Percentiles rank a stretch among this genome's conserved stretches.
phyloP scores from a whole-genome alignment of 176 grass and related monocot genomes.

The Oryza meyeriana region DNA sequence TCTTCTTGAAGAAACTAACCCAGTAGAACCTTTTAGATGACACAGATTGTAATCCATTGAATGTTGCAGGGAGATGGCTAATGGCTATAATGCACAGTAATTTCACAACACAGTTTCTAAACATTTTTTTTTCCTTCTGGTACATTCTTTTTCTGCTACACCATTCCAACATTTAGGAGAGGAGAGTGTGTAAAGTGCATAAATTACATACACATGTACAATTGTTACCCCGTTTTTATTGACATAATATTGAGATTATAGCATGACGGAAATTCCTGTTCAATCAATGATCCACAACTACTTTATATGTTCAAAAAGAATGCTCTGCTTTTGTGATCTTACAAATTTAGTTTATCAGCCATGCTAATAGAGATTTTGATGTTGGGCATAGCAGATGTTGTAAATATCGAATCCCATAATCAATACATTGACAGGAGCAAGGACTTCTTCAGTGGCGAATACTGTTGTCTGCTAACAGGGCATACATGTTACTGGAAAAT shows the following conservation, averaged over 20 bases:
- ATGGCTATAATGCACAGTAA: not conserved
- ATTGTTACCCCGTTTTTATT: not conserved
- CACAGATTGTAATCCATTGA: constrained; percentile 11
- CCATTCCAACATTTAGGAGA: not conserved
- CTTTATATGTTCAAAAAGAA: not conserved
- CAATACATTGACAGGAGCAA: too few species aligned
- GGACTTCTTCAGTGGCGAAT: too few species aligned
- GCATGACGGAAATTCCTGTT: not conserved
- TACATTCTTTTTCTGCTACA: not conserved
- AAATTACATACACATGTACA: not conserved
- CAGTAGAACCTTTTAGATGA: constrained; percentile 87
- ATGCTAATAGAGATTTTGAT: too few species aligned
- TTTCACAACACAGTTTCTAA: not conserved
- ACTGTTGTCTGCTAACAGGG: too few species aligned
- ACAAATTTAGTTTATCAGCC: too few species aligned
- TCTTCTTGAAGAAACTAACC: constrained; percentile 79
- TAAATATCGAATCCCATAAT: too few species aligned
- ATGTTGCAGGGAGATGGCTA: not conserved
- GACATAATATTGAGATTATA: not conserved
- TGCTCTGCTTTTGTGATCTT: too few species aligned
- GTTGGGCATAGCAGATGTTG: too few species aligned
- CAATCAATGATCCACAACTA: not conserved
- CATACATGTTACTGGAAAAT: too few species aligned
- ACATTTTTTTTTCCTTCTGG: not conserved
- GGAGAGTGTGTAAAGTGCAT: not conserved